Evolutionary conservation across 495 filamentous ascomycete species (phyloP).

Genomic region (Trichoderma erinaceum): DNA sequence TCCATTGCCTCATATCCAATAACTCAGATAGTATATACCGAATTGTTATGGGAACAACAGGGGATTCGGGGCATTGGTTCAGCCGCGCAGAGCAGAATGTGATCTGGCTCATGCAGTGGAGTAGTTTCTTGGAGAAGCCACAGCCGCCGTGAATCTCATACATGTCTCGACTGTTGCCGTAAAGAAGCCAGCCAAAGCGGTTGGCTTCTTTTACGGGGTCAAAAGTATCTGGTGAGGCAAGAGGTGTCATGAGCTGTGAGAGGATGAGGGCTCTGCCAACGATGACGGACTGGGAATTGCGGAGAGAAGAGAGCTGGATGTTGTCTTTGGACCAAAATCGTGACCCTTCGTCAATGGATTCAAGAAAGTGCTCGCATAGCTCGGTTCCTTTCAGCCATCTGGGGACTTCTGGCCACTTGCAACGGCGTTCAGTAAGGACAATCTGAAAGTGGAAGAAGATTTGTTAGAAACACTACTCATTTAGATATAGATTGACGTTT

Average conservation of each 20-base stretch:
- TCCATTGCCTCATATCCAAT: slow-evolving; percentile 7
- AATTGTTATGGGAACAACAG: neutral
- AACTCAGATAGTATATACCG: neutral
- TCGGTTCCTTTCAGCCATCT: slow-evolving; percentile 5
- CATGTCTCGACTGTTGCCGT: slow-evolving; percentile 6
- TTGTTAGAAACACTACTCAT: neutral
- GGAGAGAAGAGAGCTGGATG: slow-evolving; percentile 12
- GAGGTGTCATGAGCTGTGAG: slow-evolving; percentile 5
- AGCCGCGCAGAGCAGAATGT: slow-evolving; percentile 12
- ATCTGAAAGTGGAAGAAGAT: neutral
- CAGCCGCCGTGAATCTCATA: slow-evolving; percentile 14
- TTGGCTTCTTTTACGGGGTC: neutral
- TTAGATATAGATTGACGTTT: neutral
- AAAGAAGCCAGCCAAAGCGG: slow-evolving; percentile 15
- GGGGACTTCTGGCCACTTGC: neutral
- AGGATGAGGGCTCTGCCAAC: neutral
- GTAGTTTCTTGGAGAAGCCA: slow-evolving; percentile 14
- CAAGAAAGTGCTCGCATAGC: neutral
- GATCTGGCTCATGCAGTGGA: slow-evolving; percentile 13
- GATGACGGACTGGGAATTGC: slow-evolving; percentile 9
- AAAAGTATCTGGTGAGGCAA: neutral
- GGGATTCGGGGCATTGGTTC: neutral
- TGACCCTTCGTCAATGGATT: neutral
- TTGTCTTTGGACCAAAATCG: slow-evolving; percentile 2
- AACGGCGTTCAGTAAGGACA: slow-evolving; percentile 11